These are phyloP conservation scores for Tuber umbilicatum DNA, from an alignment of 495 filamentous ascomycete genomes.

Conservation along the genomic window DNA sequence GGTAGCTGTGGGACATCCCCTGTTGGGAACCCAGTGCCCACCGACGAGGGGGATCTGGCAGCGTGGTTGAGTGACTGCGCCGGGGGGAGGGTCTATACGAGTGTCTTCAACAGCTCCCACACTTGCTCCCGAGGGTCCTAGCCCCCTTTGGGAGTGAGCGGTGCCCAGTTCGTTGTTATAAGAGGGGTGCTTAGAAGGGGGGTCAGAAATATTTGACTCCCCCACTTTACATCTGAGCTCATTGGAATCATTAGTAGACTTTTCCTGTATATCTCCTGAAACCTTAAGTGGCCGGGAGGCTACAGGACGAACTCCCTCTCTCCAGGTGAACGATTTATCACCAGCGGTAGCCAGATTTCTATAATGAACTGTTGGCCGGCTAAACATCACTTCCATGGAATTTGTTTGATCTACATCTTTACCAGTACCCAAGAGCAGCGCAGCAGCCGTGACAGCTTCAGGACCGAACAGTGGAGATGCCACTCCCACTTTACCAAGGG, in stretches of 20 bases:
- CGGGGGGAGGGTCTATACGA: background rate
- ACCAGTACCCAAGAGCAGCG: background rate
- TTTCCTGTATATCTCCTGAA: background rate
- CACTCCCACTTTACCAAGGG: background rate
- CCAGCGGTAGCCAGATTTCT: background rate
- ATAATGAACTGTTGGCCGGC: background rate
- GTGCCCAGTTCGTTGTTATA: background rate
- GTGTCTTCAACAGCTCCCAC: background rate
- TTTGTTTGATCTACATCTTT: background rate
- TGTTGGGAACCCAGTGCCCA: background rate
- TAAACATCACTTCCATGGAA: background rate
- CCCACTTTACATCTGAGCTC: background rate
- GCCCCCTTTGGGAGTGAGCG: background rate
- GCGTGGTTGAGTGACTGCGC: background rate
- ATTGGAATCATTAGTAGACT: background rate
- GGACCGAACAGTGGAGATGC: background rate
- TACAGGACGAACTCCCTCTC: background rate
- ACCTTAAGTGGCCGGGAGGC: background rate
- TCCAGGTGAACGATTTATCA: background rate
- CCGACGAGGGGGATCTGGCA: background rate
- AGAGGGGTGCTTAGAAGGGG: background rate
- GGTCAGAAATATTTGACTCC: background rate
- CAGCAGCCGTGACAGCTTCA: background rate
- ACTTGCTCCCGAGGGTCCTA: background rate
- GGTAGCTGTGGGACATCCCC: too few species aligned